Conservation (phyloP, 148 eudicot species). For the Pharnaceum exiguum region DNA sequence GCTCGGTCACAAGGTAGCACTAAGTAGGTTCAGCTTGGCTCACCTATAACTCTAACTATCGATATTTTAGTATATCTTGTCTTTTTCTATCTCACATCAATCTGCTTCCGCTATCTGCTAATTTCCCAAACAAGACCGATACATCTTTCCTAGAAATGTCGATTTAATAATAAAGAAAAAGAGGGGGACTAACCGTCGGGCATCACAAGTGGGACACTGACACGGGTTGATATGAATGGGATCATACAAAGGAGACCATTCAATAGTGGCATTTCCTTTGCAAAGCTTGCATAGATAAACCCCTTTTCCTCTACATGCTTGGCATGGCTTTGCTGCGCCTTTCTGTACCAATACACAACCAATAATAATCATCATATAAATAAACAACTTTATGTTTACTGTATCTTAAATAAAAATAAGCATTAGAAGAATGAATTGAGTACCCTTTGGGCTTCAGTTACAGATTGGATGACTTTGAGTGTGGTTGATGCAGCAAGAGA, state of each 20-base stretch:
- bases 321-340: constrained; percentile 36
- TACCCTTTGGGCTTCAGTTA: constrained; percentile 32
- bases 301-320: constrained; percentile 54
- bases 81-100: too few species aligned
- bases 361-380: too few species aligned
- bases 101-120: too few species aligned
- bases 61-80: too few species aligned
- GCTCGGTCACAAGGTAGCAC: too few species aligned
- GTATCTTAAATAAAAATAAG: too few species aligned
- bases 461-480: constrained; percentile 22
- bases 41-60: too few species aligned
- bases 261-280: constrained; percentile 50
- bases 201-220: constrained; percentile 44
- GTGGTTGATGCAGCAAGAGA: constrained; percentile 31
- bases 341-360: constrained; percentile 19
- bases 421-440: neutral
- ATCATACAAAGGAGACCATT: constrained; percentile 84
- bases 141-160: too few species aligned
- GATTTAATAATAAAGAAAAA: neutral
- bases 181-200: constrained; percentile 29
- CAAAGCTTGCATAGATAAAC: constrained; percentile 64
- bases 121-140: too few species aligned
- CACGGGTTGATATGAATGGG: constrained; percentile 47
- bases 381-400: too few species aligned
- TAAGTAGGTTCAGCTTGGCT: too few species aligned